Conservation (phyloP, 164 flowering plant genomes). For the Piper betle region DNA sequence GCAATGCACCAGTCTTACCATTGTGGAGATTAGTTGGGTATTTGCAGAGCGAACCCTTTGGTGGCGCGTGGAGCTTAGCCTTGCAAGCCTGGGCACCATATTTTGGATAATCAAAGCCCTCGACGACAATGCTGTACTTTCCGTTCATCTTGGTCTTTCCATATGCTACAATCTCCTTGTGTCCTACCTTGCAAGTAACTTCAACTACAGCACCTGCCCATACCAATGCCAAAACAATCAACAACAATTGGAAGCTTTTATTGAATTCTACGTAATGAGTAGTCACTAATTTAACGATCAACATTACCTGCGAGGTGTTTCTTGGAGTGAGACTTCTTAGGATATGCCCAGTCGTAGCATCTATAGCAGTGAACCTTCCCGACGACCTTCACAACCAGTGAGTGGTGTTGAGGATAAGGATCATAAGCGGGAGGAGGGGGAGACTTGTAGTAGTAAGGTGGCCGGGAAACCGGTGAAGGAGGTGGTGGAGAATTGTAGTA, state of each 20-base stretch:
- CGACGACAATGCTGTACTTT: conserved; percentile 37
- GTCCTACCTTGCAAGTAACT: conserved; percentile 48
- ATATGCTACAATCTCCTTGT: conserved; percentile 36
- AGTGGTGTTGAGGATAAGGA: conserved; percentile 9
- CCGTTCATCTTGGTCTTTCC: conserved; percentile 65
- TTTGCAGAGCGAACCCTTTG: conserved; percentile 50
- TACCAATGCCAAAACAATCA: no score
- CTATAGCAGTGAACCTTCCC: conserved; percentile 68
- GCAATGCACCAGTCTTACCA: conserved; percentile 39
- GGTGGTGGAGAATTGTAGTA: conserved; percentile 19
- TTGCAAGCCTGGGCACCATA: conserved; percentile 43
- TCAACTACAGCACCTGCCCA: conserved; percentile 59
- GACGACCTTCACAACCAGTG: conserved; percentile 38
- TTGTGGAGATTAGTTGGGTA: conserved; percentile 39
- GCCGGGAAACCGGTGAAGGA: conserved; percentile 14
- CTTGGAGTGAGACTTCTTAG: conserved; percentile 49
- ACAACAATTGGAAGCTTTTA: not conserved
- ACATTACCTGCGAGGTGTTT: conserved; percentile 56
- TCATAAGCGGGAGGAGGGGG: conserved; percentile 24
- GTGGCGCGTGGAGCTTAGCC: conserved; percentile 50
- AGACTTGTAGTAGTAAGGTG: conserved; percentile 28
- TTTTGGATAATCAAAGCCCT: conserved; percentile 39
- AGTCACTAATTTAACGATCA: not conserved
- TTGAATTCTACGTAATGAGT: not conserved
- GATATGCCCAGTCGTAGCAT: conserved; percentile 55